phyloP scores from a whole-genome alignment of 352 stramenopile genomes.

The Achlya hypogyna region DNA sequence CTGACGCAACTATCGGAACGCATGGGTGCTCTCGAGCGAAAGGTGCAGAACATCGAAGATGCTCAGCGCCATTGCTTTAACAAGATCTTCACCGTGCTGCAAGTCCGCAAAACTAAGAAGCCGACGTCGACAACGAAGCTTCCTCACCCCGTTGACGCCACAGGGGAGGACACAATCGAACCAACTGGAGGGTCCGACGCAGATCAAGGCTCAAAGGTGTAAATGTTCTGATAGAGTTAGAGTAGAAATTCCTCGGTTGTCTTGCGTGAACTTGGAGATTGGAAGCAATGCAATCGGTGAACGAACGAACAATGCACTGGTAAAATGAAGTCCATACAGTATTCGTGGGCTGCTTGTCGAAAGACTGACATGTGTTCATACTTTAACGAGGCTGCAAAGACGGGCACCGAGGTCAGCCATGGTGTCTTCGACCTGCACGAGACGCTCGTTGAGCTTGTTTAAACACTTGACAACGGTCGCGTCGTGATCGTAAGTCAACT shows the following conservation, averaged over 20 bases:
- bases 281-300: too few relatives aligned
- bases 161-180: too few relatives aligned
- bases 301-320: too few relatives aligned
- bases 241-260: too few relatives aligned
- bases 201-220: too few relatives aligned
- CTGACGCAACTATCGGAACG: neutral
- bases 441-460: conserved; percentile 2
- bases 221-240: too few relatives aligned
- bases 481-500: conserved; percentile 4
- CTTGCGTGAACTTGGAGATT: too few relatives aligned
- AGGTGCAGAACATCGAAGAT: conserved; percentile 2
- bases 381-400: neutral
- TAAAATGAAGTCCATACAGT: too few relatives aligned
- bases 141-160: too few relatives aligned
- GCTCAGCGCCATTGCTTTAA: neutral
- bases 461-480: conserved; percentile 1
- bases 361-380: too few relatives aligned
- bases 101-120: conserved; percentile 1
- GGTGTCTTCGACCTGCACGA: conserved; percentile 12
- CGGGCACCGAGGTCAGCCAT: neutral
- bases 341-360: too few relatives aligned
- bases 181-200: too few relatives aligned
- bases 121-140: neutral
- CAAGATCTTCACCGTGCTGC: neutral
- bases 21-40: neutral